phyloP scores from a whole-genome alignment of 2,329 filamentous ascomycete species.

The Penicillium sp. region DNA sequence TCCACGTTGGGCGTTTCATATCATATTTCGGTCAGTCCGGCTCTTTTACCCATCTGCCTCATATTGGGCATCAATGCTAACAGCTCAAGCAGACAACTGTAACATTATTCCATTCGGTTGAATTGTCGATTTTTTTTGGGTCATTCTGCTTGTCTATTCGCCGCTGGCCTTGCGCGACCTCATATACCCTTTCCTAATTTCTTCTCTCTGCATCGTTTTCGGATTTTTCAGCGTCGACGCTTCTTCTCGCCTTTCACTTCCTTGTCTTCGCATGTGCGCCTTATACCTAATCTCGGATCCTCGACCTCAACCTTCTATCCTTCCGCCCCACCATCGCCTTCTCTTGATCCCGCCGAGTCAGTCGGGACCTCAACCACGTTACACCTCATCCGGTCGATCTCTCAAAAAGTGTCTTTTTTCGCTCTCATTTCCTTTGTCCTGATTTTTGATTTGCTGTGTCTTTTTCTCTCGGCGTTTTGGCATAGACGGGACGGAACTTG shows the following conservation, averaged over 20 bases:
- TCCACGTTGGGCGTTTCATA: slow-evolving; percentile 27
- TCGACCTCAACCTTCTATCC: slow-evolving; percentile 10
- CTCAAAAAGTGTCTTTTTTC: slow-evolving; percentile 28
- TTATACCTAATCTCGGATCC: slow-evolving; percentile 16
- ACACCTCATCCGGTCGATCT: slow-evolving; percentile 11
- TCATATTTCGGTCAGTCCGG: slow-evolving; percentile 32
- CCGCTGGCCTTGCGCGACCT: slow-evolving; percentile 24
- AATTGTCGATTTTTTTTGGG: slow-evolving; percentile 14
- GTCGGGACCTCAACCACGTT: neutral
- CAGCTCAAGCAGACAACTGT: slow-evolving; percentile 31
- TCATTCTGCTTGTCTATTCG: slow-evolving; percentile 22
- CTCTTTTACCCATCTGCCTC: slow-evolving; percentile 12
- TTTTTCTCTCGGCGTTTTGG: slow-evolving; percentile 38
- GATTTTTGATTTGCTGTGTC: slow-evolving; percentile 8
- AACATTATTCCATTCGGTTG: slow-evolving; percentile 29
- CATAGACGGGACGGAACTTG: slow-evolving; percentile 40
- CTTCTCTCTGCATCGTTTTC: slow-evolving; percentile 29
- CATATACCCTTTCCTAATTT: slow-evolving; percentile 34
- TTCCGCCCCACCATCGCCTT: slow-evolving; percentile 9
- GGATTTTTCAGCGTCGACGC: slow-evolving; percentile 30
- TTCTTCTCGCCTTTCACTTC: slow-evolving; percentile 15
- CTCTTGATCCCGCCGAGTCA: slow-evolving; percentile 11
- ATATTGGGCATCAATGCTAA: slow-evolving; percentile 27
- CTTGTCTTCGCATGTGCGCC: slow-evolving; percentile 15
- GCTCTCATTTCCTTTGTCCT: slow-evolving; percentile 13